Base-by-base conservation (phyloP, 371 early-diverging fungal species). In the Mortierella sp. region DNA sequence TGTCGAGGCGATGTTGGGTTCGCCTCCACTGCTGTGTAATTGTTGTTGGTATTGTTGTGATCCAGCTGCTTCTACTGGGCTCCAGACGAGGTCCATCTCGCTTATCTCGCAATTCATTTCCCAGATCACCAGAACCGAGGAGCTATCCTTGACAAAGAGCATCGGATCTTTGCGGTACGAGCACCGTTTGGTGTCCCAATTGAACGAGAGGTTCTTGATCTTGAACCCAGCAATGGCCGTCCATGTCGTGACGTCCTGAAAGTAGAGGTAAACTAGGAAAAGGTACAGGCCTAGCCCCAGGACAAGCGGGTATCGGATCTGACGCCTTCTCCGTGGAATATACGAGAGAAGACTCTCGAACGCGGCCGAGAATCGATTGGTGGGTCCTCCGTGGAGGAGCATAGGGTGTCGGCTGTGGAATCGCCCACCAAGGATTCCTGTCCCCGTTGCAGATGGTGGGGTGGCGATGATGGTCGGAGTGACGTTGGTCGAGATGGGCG, bases 51-150 rank as follows among this genome's bases (percentile, higher is more conserved):
- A 27, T n/a, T 68, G 38, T 8, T 68, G 24, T 74, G 60, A 24
- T 56, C 71, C 70, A 48, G 24, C 32, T 11, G 38, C 75, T 3
- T 68, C 35, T 14, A 71, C 49, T 10, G 78, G 77, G 21, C 77
- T 75, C 91, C 90, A 91, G 21, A 80, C 78, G 7, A 93, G 70
- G 1, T 60, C 77, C 91, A 93, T 90, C 29, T 91, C 89, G 21
- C 89, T 84, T 43, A 86, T 60, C 10, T 82, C 70, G 74, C 93
- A 93, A 63, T 92, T 93, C 87, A 90, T 89, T 58, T 93, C 93
- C 93, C 93, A 93, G 21, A 93, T 91, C 5, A 93, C 89, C 72
- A 92, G 89, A 24, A 91, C 86, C 51, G 90, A 88, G 14, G 88
- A 81, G 12, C 87, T 89, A 63, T 91, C 93, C 72, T 90, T 88